These are phyloP conservation scores for Penicillium chermesinum DNA, from an alignment of 495 filamentous ascomycete species.

Conservation along the genomic window DNA sequence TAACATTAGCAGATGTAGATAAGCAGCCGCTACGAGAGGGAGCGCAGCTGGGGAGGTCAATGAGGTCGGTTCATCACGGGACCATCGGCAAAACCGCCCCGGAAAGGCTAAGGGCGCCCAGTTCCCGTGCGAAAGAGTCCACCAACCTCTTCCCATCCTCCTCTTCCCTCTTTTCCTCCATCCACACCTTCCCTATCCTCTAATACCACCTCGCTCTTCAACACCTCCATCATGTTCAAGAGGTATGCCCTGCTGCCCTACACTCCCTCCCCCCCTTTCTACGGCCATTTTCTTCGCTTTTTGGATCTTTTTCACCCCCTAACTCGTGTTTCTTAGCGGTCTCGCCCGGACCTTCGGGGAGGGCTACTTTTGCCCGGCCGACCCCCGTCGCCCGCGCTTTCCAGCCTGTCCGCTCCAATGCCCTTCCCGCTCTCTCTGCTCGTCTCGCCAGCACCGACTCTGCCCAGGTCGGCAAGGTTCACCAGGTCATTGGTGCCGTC, in stretches of 20 bases:
- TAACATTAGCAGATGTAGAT: not conserved
- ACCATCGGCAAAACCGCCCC: constrained; percentile 49
- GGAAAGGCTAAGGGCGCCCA: constrained; percentile 42
- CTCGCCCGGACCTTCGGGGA: constrained; percentile 73
- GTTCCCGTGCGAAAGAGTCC: constrained; percentile 32
- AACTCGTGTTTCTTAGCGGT: constrained; percentile 53
- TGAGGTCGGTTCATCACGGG: constrained; percentile 45
- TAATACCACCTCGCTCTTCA: constrained; percentile 45
- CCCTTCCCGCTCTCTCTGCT: constrained; percentile 56
- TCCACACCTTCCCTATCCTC: constrained; percentile 28
- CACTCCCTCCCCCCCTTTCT: constrained; percentile 26
- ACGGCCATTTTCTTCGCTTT: constrained; percentile 33
- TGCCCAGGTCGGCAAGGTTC: constrained; percentile 70
- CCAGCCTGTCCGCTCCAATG: constrained; percentile 56
- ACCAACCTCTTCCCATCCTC: constrained; percentile 38
- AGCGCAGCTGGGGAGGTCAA: not conserved
- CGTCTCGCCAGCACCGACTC: constrained; percentile 66
- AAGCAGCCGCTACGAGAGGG: constrained; percentile 1
- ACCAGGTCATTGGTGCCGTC: constrained; percentile 75
- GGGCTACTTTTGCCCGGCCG: constrained; percentile 68
- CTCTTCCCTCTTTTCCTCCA: constrained; percentile 38
- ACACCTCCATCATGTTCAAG: constrained; percentile 77
- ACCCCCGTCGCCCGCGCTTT: constrained; percentile 61
- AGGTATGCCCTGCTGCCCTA: constrained; percentile 55
- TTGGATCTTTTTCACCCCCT: constrained; percentile 43